phyloP scores from a whole-genome alignment of 345 rosid species.

The Geranium brycei region DNA sequence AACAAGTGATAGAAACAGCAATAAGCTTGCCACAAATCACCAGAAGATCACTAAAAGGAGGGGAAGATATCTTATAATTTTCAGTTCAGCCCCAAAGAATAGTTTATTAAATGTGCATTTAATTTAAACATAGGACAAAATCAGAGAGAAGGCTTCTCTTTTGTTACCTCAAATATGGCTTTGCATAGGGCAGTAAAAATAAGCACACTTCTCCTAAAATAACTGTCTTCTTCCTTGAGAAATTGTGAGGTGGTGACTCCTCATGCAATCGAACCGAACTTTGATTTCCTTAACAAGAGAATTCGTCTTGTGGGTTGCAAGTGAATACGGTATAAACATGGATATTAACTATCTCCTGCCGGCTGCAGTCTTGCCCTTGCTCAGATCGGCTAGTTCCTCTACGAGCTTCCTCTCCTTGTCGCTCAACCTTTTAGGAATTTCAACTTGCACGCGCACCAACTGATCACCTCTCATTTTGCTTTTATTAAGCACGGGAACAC shows the following conservation, averaged over 20 bases:
- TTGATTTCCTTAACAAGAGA: background rate
- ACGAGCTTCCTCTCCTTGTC: constrained; percentile 72
- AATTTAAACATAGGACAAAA: background rate
- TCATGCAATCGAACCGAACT: background rate
- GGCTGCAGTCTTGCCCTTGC: constrained; percentile 70
- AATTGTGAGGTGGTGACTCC: background rate
- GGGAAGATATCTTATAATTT: too few relatives aligned
- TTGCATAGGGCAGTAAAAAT: background rate
- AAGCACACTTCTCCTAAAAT: background rate
- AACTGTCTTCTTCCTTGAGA: background rate
- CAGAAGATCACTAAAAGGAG: too few relatives aligned
- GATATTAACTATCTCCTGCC: constrained; percentile 36
- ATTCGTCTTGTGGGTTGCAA: background rate
- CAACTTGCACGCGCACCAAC: constrained; percentile 95
- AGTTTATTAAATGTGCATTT: background rate
- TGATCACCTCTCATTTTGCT: constrained; percentile 89
- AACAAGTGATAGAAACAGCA: too few relatives aligned
- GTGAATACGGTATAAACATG: background rate
- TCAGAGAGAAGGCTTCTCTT: background rate
- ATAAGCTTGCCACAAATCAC: too few relatives aligned
- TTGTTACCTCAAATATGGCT: background rate
- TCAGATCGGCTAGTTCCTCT: constrained; percentile 83
- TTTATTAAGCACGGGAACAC: constrained; percentile 79
- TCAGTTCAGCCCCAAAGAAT: background rate
- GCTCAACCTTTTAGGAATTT: constrained; percentile 88